A percentile compares a stretch with the other conserved stretches of the same genome.
Evolutionary conservation across 2,329 filamentous ascomycete species (phyloP).

Genomic region (Fusarium anthophilum): DNA sequence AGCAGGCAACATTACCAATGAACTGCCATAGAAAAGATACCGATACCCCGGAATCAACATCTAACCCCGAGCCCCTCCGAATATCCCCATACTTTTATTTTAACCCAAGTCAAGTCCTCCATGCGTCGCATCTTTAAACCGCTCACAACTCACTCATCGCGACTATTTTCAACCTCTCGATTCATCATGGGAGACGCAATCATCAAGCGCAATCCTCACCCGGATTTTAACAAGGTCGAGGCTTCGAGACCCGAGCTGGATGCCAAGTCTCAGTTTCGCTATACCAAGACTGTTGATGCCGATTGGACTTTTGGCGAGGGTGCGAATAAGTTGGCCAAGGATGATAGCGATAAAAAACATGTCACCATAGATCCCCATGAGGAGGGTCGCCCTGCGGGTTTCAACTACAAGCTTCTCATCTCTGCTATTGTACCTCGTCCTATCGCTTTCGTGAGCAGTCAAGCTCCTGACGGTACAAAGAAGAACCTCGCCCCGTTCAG

Average conservation of each 20-base stretch:
- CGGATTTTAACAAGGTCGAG: slow-evolving; percentile 80
- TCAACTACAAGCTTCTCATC: slow-evolving; percentile 95
- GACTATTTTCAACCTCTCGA: slow-evolving; percentile 10
- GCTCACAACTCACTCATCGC: slow-evolving; percentile 3
- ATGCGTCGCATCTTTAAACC: slow-evolving; percentile 10
- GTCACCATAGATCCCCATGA: slow-evolving; percentile 84
- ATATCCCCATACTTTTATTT: slow-evolving; percentile 7
- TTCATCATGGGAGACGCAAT: slow-evolving; percentile 45
- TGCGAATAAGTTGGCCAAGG: slow-evolving; percentile 61
- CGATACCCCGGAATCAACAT: neutral
- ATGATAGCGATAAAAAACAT: slow-evolving; percentile 59
- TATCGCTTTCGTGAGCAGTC: slow-evolving; percentile 71
- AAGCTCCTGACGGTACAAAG: slow-evolving; percentile 65
- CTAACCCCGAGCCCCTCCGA: slow-evolving; percentile 1
- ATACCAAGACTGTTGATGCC: slow-evolving; percentile 71
- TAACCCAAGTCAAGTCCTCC: neutral
- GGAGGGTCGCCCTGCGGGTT: slow-evolving; percentile 69
- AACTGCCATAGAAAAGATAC: neutral
- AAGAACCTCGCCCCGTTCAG: slow-evolving; percentile 87
- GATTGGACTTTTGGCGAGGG: slow-evolving; percentile 73
- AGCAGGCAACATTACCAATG: slow-evolving; percentile 5
- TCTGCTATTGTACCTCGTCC: slow-evolving; percentile 84
- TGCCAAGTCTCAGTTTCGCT: slow-evolving; percentile 56
- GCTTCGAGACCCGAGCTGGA: slow-evolving; percentile 71
- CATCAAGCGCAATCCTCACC: slow-evolving; percentile 66